Base-by-base conservation (phyloP, 2,329 filamentous ascomycete species). In the Botryotinia convoluta region DNA sequence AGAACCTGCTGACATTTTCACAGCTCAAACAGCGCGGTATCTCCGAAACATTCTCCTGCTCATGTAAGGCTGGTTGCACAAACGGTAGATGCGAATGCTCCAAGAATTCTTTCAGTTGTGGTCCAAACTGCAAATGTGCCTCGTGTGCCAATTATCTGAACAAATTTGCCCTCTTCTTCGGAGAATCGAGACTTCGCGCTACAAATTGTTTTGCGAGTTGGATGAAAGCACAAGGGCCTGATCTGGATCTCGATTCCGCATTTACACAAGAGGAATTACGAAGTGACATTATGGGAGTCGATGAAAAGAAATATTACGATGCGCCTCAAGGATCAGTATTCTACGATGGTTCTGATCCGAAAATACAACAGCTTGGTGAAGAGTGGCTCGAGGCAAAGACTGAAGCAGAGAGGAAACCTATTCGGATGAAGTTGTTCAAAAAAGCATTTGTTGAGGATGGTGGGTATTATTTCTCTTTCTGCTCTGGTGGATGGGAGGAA, bases 191-290 rank as follows among this genome's bases (percentile, higher is more conserved):
- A 35, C 42, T 69, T 22, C 67, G 67, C 22, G 67, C 54, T 37
- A 69, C 67, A 35, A 69, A 69, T 61, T 69, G 67, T n/a, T 69
- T 69, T 14, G 67, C 29, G 10, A n/a, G 51, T 44, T 69, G 67
- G 67, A 69, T 69, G 67, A 61, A 61, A 44, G 44, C 26, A 6
- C 57, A 51, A 39, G 69, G 60, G 9, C 44, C 44, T 6, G 44
- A 37, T 26, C 14, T 71, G 16, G 59, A 71, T 39, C 45, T 72
- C 26, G 22, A 59, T n/a, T 67, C 70, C 16, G 61, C 62, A 60
- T 67, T 60, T 26, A 59, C 48, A 45, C 51, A 69, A 42, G 71
- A 69, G 10, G 54, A 69, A 39, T 6, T 69, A 26, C 54, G 71
- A 45, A 72, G 63, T 69, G 20, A 20, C 22, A 60, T 72, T 6